phyloP scores from a whole-genome alignment of 352 stramenopile genomes.

The Phytophthora fragariaefolia region DNA sequence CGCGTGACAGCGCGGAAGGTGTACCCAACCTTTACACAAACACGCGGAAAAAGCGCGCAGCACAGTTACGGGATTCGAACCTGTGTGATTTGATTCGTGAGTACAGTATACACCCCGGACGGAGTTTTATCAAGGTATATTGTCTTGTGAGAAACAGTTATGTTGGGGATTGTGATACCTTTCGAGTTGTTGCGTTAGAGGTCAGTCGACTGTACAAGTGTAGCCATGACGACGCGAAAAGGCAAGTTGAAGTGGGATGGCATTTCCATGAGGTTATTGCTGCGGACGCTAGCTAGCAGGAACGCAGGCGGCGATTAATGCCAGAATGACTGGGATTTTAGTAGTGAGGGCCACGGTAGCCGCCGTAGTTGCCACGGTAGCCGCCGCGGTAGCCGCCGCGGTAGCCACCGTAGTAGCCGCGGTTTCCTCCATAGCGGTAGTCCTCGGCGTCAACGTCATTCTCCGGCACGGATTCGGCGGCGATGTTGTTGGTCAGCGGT shows the following conservation, averaged over 20 bases:
- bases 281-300: too few species aligned
- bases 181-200: too few species aligned
- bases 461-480: background rate
- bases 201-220: background rate
- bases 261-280: too few species aligned
- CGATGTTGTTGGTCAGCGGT: background rate
- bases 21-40: constrained; percentile 34
- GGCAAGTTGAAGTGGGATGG: constrained; percentile 19
- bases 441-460: constrained; percentile 8
- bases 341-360: constrained; percentile 1
- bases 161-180: too few species aligned
- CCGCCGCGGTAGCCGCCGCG: background rate
- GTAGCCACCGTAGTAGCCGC: constrained; percentile 6
- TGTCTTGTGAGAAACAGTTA: too few species aligned
- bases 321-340: background rate
- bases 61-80: too few species aligned
- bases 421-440: background rate
- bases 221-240: constrained; percentile 12
- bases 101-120: too few species aligned
- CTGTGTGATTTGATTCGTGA: too few species aligned
- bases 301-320: too few species aligned
- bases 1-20: constrained; percentile 10
- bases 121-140: too few species aligned
- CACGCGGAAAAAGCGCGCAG: constrained; percentile 16
- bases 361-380: background rate